A percentile compares a stretch with the other conserved stretches of the same genome.
phyloP scores from a whole-genome alignment of 2,329 filamentous ascomycete genomes.

The Cyclaneusma minus region DNA sequence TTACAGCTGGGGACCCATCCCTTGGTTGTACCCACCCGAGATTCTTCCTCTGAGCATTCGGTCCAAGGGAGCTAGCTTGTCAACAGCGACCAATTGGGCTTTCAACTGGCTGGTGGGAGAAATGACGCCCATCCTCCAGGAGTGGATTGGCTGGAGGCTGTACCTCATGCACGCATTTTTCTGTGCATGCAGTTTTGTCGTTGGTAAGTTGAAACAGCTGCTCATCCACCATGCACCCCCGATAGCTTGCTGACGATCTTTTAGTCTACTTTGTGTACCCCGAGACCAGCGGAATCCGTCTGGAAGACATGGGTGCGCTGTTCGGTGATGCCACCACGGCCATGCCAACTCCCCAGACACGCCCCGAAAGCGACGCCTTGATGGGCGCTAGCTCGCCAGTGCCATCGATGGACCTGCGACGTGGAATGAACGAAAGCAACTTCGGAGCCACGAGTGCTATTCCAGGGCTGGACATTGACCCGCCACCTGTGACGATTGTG shows the following conservation, averaged over 20 bases:
- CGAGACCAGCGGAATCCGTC: slow-evolving; percentile 83
- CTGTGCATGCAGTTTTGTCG: slow-evolving; percentile 85
- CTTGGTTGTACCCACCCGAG: slow-evolving; percentile 97
- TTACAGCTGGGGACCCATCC: slow-evolving; percentile 94
- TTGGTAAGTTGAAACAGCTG: slow-evolving; percentile 51
- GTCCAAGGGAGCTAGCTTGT: slow-evolving; percentile 91
- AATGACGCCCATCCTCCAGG: slow-evolving; percentile 85
- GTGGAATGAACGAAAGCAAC: slow-evolving; percentile 22
- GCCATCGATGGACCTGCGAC: slow-evolving; percentile 58
- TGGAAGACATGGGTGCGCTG: slow-evolving; percentile 91
- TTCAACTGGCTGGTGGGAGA: slow-evolving; percentile 97
- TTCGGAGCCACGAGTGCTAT: slow-evolving; percentile 50
- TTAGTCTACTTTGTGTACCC: slow-evolving; percentile 95
- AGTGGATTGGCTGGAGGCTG: slow-evolving; percentile 81
- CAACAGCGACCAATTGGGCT: slow-evolving; percentile 93
- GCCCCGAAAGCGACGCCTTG: slow-evolving; percentile 69
- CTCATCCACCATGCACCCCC: no score
- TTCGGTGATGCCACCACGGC: slow-evolving; percentile 87
- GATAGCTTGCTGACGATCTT: slow-evolving; percentile 2
- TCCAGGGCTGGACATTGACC: slow-evolving; percentile 68
- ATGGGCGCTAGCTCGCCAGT: slow-evolving; percentile 66
- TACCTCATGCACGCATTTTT: slow-evolving; percentile 96
- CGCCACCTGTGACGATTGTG: slow-evolving; percentile 43
- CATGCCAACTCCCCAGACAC: slow-evolving; percentile 62
- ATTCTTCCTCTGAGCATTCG: slow-evolving; percentile 93